phyloP scores from a whole-genome alignment of 2,329 filamentous ascomycete species.

The Leptosphaerulina australis region DNA sequence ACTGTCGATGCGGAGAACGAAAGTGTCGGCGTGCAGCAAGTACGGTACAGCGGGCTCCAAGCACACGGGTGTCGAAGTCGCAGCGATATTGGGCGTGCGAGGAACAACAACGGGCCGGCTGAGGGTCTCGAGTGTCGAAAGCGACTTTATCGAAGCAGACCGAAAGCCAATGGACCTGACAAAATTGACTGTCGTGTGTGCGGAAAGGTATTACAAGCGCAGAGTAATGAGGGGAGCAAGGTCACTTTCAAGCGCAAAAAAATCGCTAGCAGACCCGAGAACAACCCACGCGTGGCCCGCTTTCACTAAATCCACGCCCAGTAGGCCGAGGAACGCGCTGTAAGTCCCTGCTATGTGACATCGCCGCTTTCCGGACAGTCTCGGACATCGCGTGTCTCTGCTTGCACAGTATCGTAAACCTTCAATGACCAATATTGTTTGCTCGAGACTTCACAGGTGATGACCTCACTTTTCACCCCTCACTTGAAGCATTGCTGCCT shows the following conservation, averaged over 20 bases:
- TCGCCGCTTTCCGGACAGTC: constrained; percentile 10
- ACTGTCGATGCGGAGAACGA: constrained; percentile 19
- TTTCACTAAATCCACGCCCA: constrained; percentile 20
- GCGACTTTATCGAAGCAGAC: constrained; percentile 34
- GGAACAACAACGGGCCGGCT: constrained; percentile 32
- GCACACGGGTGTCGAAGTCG: constrained; percentile 31
- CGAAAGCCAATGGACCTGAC: constrained; percentile 30
- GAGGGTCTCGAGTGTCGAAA: constrained; percentile 34
- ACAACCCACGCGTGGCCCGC: constrained; percentile 16
- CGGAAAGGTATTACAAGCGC: constrained; percentile 32
- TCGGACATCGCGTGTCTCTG: constrained; percentile 6
- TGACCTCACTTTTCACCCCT: constrained; percentile 21
- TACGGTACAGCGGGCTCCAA: constrained; percentile 36
- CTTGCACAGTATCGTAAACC: constrained; percentile 3
- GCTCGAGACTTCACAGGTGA: constrained; percentile 2
- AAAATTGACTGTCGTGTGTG: constrained; percentile 47
- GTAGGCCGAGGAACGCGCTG: constrained; percentile 26
- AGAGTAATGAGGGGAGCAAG: constrained; percentile 27
- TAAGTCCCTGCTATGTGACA: constrained; percentile 18
- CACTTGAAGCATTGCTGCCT: constrained; percentile 19
- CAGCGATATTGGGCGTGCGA: constrained; percentile 25
- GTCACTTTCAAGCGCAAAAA: constrained; percentile 16
- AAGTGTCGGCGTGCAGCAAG: constrained; percentile 24
- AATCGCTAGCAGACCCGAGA: constrained; percentile 10
- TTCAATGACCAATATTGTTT: constrained; percentile 8